phyloP scores from a whole-genome alignment of 2,329 filamentous ascomycete species.

The Rachicladosporium sp. region DNA sequence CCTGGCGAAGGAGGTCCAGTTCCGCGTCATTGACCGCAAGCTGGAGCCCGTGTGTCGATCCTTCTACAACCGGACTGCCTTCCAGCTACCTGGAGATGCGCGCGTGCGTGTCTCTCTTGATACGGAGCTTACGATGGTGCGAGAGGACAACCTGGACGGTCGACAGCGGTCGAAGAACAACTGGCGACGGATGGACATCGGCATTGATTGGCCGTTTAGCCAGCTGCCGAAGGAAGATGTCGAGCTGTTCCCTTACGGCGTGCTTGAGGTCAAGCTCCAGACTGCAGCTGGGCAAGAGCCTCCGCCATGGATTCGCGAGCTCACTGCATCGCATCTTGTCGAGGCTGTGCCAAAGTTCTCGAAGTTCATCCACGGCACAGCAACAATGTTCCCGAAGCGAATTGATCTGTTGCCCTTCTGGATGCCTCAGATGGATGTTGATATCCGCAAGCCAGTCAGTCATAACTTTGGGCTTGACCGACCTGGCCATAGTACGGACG shows the following conservation, averaged over 20 bases:
- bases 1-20: slow-evolving; percentile 84
- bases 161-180: slow-evolving; percentile 65
- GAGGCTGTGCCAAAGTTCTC: slow-evolving; percentile 99
- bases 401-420: slow-evolving; percentile 91
- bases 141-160: slow-evolving; percentile 90
- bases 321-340: slow-evolving; percentile 86
- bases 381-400: slow-evolving; percentile 70
- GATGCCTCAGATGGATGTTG: slow-evolving; percentile 96
- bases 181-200: slow-evolving; percentile 95
- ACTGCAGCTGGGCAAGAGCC: slow-evolving; percentile 91
- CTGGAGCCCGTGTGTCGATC: slow-evolving; percentile 84
- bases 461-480: slow-evolving; percentile 86
- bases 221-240: slow-evolving; percentile 78
- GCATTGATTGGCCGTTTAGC: slow-evolving; percentile 86
- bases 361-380: slow-evolving; percentile 95
- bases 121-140: slow-evolving; percentile 86
- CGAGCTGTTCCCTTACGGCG: slow-evolving; percentile 86
- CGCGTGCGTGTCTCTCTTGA: slow-evolving; percentile 93
- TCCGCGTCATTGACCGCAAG: slow-evolving; percentile 75
- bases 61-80: slow-evolving; percentile 96
- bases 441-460: slow-evolving; percentile 84
- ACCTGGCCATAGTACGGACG: slow-evolving; percentile 59
- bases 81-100: slow-evolving; percentile 91
- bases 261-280: slow-evolving; percentile 94
- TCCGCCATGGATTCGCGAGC: slow-evolving; percentile 88